Base-by-base conservation (phyloP, 139 green algal genomes). In the Chlorella sp. region DNA sequence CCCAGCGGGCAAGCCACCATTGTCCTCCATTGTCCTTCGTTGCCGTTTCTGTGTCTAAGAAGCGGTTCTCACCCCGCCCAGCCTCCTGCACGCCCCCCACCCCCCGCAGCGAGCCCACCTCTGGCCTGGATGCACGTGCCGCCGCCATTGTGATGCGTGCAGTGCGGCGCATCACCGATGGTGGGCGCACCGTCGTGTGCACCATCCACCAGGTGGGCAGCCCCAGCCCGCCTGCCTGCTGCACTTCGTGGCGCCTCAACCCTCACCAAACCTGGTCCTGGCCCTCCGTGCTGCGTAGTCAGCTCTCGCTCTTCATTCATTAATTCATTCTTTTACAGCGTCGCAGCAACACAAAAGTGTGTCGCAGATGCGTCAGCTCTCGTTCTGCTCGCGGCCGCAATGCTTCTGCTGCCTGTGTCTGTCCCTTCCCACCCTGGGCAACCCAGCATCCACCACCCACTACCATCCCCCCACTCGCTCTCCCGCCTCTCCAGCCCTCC, bases 131-230 rank as follows among this genome's bases (percentile, higher is more conserved):
- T 39, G 89, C 90, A 3, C 76, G 89, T 15, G 90, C 91, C 14
- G 93, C 93, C 24, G 86, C 81, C 15, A 83, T 95, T 24, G 93
- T 95, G 21, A 95, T 95, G 91, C 69, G 88, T 14, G 71, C 89
- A 14, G 89, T 95, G 42, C 81, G 86, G 40, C 90, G 88, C 79
- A 94, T 79, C 26, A 85, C 87, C 0, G 40, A 89, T 48, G 92
- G 69, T 0, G 89, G 91, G 36, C 93, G 88, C 78, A 81, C 81
- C 32, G 81, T 91, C 22, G 83, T 95, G 21, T 94, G 92, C 91
- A 95, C 93, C 82, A 94, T 96, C 60, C 93, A 95, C 76, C 93
- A 95, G 77, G 64, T 71, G 64, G 64, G 21, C 64, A 18, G 11
- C 22, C 30, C 37, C 11, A 80, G 73, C 73, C 14, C 0, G 7